Percentiles rank a stretch among this genome's conserved stretches.
Evolutionary conservation across 2,329 filamentous ascomycete species (phyloP).

Genomic region (Blastomyces parvus): DNA sequence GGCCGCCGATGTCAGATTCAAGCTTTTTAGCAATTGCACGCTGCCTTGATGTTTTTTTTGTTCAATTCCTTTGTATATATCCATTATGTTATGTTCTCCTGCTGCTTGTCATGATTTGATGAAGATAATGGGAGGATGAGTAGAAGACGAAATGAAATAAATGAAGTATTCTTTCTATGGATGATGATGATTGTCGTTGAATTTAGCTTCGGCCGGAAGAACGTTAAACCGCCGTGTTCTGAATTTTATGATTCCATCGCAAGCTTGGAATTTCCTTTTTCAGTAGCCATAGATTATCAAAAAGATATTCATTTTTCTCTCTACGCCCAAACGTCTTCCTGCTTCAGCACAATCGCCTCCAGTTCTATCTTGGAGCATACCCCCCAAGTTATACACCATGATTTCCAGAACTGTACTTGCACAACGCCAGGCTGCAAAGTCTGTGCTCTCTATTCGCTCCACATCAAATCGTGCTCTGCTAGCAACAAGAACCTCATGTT

Average conservation of each 20-base stretch:
- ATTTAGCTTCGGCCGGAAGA: constrained; percentile 2
- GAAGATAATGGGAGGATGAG: constrained; percentile 2
- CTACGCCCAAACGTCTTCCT: not conserved
- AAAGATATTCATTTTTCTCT: not conserved
- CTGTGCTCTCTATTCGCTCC: constrained; percentile 26
- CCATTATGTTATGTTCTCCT: not conserved
- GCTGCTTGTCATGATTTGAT: constrained; percentile 1
- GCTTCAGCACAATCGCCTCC: not conserved
- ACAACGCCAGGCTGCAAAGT: constrained; percentile 33
- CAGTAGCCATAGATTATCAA: not conserved
- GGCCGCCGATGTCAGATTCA: not conserved
- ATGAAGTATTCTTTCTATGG: not conserved
- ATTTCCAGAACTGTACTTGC: constrained; percentile 36
- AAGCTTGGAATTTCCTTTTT: constrained; percentile 1
- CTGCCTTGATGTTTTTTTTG: not conserved
- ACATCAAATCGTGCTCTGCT: constrained; percentile 27
- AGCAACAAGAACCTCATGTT: constrained; percentile 27
- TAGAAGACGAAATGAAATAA: not conserved
- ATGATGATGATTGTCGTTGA: not conserved
- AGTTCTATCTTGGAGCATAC: not conserved
- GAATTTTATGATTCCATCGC: constrained; percentile 7
- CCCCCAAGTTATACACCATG: constrained; percentile 22
- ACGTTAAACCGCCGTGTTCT: not conserved
- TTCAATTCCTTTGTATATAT: not conserved
- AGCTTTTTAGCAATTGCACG: not conserved